Conservation (phyloP, 2,329 filamentous ascomycete species). For the Xylaria sp. region DNA sequence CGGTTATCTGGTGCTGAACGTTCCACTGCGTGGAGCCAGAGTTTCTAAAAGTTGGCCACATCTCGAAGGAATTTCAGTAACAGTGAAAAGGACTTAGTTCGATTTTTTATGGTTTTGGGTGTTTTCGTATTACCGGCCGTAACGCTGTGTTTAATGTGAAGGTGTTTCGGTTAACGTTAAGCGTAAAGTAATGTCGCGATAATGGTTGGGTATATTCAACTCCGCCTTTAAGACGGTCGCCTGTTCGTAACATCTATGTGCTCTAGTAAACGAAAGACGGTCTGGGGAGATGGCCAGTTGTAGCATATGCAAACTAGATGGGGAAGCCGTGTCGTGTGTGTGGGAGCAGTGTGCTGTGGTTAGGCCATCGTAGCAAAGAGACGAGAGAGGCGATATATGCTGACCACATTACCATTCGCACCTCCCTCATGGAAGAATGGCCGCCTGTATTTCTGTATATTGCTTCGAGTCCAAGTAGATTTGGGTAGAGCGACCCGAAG, state of each 20-base stretch:
- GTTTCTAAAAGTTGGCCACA: not conserved
- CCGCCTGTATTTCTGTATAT: not conserved
- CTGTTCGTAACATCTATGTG: not conserved
- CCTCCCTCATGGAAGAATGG: not conserved
- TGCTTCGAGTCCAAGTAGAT: no score
- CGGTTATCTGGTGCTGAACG: no score
- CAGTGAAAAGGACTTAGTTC: not conserved
- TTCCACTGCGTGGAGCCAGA: no score
- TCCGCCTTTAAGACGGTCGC: not conserved
- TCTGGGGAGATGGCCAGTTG: not conserved
- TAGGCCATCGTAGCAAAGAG: not conserved
- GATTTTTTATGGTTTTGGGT: no score
- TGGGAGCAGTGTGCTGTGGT: not conserved
- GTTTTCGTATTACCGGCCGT: not conserved
- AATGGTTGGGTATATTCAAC: not conserved
- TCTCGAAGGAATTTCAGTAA: no score
- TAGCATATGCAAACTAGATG: not conserved
- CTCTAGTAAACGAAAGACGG: not conserved
- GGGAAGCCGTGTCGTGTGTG: not conserved
- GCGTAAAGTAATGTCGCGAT: not conserved
- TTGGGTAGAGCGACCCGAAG: not conserved
- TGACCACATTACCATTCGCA: not conserved
- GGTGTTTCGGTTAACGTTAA: not conserved
- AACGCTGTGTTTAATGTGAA: not conserved
- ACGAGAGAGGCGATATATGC: not conserved